Percentiles rank a stretch among this genome's conserved stretches.
Conservation (phyloP, 2,329 filamentous ascomycete genomes). For the Aspergillus candidus region DNA sequence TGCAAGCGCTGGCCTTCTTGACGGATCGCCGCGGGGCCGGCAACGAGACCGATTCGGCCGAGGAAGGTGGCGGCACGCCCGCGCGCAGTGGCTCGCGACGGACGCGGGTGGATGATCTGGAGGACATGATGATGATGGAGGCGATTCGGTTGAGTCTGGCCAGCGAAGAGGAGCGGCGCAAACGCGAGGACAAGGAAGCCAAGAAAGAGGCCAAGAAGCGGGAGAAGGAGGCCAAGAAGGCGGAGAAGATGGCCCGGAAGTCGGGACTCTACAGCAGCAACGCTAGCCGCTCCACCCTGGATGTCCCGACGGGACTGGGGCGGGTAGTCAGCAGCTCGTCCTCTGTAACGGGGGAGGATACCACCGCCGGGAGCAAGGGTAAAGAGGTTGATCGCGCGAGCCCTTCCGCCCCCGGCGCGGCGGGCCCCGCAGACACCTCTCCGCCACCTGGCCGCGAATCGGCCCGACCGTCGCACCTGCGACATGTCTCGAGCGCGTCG, state of each 20-base stretch:
- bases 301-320: constrained; percentile 31
- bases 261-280: constrained; percentile 47
- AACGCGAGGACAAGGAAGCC: constrained; percentile 72
- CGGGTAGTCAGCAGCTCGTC: constrained; percentile 34
- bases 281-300: constrained; percentile 60
- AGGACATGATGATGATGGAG: constrained; percentile 98
- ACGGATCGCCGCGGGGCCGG: constrained; percentile 36
- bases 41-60: constrained; percentile 32
- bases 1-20: constrained; percentile 44
- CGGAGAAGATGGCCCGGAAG: constrained; percentile 62
- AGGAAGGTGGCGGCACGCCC: constrained; percentile 31
- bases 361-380: constrained; percentile 51
- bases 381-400: constrained; percentile 60
- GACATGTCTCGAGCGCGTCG: constrained; percentile 81
- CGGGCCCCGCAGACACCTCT: constrained; percentile 28
- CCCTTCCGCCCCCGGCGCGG: constrained; percentile 13
- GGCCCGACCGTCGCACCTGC: constrained; percentile 58
- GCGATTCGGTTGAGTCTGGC: constrained; percentile 87
- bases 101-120: constrained; percentile 73
- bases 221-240: constrained; percentile 78
- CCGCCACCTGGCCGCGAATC: constrained; percentile 4
- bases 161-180: constrained; percentile 86
- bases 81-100: constrained; percentile 51
- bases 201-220: constrained; percentile 78
- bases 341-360: constrained; percentile 33